Conservation (phyloP, 306 rosid species). For the Trifolium dubium region DNA sequence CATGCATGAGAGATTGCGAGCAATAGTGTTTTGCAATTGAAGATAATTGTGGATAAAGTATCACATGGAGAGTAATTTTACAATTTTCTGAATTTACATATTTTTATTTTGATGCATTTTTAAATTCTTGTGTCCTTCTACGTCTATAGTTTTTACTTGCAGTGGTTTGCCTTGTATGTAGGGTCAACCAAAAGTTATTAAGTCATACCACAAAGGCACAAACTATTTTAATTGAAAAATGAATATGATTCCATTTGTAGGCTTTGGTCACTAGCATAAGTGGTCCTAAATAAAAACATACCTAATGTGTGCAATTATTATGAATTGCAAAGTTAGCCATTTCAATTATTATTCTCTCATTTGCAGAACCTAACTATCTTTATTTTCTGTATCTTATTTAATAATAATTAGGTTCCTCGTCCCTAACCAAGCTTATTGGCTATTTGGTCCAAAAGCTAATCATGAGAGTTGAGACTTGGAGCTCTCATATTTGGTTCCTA, state of each 20-base stretch:
- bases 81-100: neutral
- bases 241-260: slow-evolving; percentile 33
- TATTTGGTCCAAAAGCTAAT: neutral
- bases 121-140: neutral
- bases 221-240: slow-evolving; percentile 1
- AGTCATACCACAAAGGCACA: slow-evolving; percentile 1
- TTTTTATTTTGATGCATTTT: neutral
- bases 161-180: neutral
- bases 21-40: slow-evolving; percentile 5
- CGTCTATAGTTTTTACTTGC: neutral
- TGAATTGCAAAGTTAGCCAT: slow-evolving; percentile 27
- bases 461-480: neutral
- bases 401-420: slow-evolving; percentile 21
- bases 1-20: neutral
- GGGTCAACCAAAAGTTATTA: slow-evolving; percentile 11
- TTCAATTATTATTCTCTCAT: slow-evolving; percentile 40
- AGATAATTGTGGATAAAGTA: neutral
- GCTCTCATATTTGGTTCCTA: too few relatives aligned
- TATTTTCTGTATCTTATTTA: slow-evolving; percentile 33
- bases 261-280: slow-evolving; percentile 23
- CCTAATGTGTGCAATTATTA: slow-evolving; percentile 38
- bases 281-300: slow-evolving; percentile 34
- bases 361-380: slow-evolving; percentile 41
- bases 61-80: neutral
- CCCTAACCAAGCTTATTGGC: neutral